Conservation (phyloP, 345 rosid species). For the Eutrema japonicum region DNA sequence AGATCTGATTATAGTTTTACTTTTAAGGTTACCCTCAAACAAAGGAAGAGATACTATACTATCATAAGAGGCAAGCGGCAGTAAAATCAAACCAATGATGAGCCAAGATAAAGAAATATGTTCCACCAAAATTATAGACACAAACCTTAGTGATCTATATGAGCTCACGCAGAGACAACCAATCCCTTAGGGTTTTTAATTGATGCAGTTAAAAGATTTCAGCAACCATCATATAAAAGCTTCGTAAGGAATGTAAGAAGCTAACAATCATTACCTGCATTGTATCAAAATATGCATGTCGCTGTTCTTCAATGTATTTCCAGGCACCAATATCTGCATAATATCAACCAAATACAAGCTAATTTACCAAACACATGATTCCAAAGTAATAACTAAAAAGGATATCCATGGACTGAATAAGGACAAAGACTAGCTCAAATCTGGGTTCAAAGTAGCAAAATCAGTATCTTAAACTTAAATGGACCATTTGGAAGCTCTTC, state of each 20-base stretch:
- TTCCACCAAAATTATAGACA: conserved; percentile 1
- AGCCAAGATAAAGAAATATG: conserved; percentile 10
- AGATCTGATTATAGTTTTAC: conserved; percentile 5
- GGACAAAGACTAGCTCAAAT: conserved; percentile 9
- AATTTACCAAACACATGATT: neutral
- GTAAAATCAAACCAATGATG: neutral
- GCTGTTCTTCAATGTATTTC: conserved; percentile 75
- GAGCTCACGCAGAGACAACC: conserved; percentile 2
- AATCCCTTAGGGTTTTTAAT: neutral
- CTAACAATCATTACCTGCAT: conserved; percentile 67
- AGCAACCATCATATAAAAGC: neutral
- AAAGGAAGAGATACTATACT: neutral
- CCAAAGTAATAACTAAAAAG: neutral
- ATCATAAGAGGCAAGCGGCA: neutral
- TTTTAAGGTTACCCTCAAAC: neutral
- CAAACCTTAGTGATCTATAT: neutral
- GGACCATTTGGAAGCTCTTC: neutral
- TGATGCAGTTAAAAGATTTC: neutral
- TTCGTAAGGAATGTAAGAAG: conserved; percentile 12
- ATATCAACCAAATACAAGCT: neutral
- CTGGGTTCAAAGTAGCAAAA: neutral
- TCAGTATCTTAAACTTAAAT: conserved; percentile 12
- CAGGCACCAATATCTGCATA: conserved; percentile 87
- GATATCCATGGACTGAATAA: neutral
- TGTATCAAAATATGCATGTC: conserved; percentile 91